Percentiles rank a stretch among this genome's conserved stretches.
These are phyloP conservation scores for Acacia crassicarpa DNA, from an alignment of 306 rosid species.

Conservation along the genomic window DNA sequence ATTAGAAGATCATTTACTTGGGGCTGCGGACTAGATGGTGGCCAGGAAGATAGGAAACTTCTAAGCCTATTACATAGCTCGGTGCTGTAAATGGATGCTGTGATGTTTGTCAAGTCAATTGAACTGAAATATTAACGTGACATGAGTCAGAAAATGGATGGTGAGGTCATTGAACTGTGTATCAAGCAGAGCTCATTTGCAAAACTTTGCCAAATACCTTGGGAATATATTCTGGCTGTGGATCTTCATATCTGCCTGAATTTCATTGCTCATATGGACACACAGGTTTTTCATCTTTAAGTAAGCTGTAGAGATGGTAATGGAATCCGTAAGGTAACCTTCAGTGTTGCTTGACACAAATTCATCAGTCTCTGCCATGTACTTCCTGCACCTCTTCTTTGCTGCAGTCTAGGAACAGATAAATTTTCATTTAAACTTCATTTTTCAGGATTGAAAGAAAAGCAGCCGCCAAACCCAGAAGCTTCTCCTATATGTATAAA, in stretches of 20 bases:
- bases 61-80: slow-evolving; percentile 81
- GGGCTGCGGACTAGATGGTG: slow-evolving; percentile 84
- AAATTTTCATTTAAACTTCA: slow-evolving; percentile 29
- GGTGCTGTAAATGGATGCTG: slow-evolving; percentile 88
- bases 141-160: slow-evolving; percentile 39
- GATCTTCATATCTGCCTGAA: slow-evolving; percentile 88
- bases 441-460: slow-evolving; percentile 8
- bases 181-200: background rate
- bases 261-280: slow-evolving; percentile 66
- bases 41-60: slow-evolving; percentile 84
- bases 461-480: background rate
- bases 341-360: slow-evolving; percentile 80
- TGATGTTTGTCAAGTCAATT: slow-evolving; percentile 79
- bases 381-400: slow-evolving; percentile 77
- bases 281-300: slow-evolving; percentile 87
- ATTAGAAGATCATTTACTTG: slow-evolving; percentile 83
- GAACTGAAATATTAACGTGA: slow-evolving; percentile 69
- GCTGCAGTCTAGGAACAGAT: slow-evolving; percentile 70
- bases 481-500: background rate
- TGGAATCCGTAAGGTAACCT: slow-evolving; percentile 65
- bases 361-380: slow-evolving; percentile 95
- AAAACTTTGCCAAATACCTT: slow-evolving; percentile 52
- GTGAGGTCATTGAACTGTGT: background rate
- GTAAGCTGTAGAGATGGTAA: slow-evolving; percentile 87
- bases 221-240: slow-evolving; percentile 85